A percentile compares a stretch with the other conserved stretches of the same genome.
phyloP scores from a whole-genome alignment of 352 stramenopile genomes.

The Globisporangium paddicum region DNA sequence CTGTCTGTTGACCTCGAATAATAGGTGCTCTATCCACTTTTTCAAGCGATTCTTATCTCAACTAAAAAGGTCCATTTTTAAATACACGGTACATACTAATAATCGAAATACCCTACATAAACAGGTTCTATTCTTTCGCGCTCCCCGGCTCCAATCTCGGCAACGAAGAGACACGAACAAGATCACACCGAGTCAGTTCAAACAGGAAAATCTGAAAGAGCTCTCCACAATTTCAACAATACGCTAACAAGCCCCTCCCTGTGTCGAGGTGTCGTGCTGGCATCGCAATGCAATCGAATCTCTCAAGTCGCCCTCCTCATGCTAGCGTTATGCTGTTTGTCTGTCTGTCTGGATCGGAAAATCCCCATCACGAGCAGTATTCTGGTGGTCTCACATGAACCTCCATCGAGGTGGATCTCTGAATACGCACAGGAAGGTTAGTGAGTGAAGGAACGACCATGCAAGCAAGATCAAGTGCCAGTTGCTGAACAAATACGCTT shows the following conservation, averaged over 20 bases:
- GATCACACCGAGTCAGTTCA: background rate
- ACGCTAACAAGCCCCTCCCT: too few species aligned
- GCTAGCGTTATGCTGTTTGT: background rate
- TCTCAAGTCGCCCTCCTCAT: background rate
- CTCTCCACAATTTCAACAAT: background rate
- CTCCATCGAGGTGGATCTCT: too few species aligned
- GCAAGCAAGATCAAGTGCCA: too few species aligned
- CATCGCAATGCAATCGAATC: background rate
- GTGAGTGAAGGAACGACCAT: too few species aligned
- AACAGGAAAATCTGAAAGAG: background rate
- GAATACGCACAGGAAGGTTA: too few species aligned
- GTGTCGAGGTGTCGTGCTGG: background rate
- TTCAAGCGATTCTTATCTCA: too few species aligned
- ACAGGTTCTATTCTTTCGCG: background rate
- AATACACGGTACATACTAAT: background rate
- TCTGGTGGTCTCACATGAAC: background rate
- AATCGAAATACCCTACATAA: background rate
- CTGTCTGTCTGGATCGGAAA: background rate
- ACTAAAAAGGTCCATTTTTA: too few species aligned
- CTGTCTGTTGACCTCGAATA: background rate
- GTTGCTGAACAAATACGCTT: too few species aligned
- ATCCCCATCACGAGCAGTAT: background rate
- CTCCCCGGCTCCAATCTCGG: background rate
- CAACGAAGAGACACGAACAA: conserved; percentile 2
- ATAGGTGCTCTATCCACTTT: background rate